Base-by-base conservation (phyloP, 2,329 filamentous ascomycete genomes). In the Geosmithia morbida region DNA sequence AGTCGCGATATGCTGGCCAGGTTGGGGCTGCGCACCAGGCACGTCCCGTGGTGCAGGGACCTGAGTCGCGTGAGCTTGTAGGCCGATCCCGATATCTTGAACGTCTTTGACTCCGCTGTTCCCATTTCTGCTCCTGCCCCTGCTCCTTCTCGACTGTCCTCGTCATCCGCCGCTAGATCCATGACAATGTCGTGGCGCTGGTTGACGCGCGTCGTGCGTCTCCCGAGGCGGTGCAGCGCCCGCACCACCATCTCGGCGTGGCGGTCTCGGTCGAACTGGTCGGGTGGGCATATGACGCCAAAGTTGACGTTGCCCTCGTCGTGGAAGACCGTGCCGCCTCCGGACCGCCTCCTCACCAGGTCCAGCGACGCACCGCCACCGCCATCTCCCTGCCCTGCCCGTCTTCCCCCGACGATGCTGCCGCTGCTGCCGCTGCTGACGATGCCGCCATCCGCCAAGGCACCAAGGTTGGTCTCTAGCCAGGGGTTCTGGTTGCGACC, bases 401-500 rank as follows among this genome's bases (percentile, higher is more conserved):
- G 16, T 6, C n/a, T n/a, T 43, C 5, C 42, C n/a, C 42, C 39
- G 14, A 41, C 18, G 16, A 41, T n/a, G 39, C 41, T 19, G 17
- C 17, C 40, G 29, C 11, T 30, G 29, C 55, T 43, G 41, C 50
- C 54, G 16, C 55, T 50, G 8, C 14, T 41, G 40, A 41, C 13
- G 43, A 6, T 30, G 7, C 7, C 20, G 13, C 54, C 45, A 55
- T 54, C 46, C 52, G 53, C 56, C 2, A 94, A 67, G 1, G 78
- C 69, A 40, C 66, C 66, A 8, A 96, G 72, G 60, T 94, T 86
- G 51, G 87, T 81, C 67, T 98, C 92, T 8, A 87, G 73, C 92
- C 90, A 98, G 47, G 92, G 92, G 62, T 98, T 98, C 68, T 98
- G 92, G 62, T 98, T 98, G 50, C 92, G 81, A 42, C 92, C 92